Evolutionary conservation across 1,139 yeast genomes (phyloP), one percentile per base, ranked within the genome.

Genomic region (Saccharomyces hybrid): DNA sequence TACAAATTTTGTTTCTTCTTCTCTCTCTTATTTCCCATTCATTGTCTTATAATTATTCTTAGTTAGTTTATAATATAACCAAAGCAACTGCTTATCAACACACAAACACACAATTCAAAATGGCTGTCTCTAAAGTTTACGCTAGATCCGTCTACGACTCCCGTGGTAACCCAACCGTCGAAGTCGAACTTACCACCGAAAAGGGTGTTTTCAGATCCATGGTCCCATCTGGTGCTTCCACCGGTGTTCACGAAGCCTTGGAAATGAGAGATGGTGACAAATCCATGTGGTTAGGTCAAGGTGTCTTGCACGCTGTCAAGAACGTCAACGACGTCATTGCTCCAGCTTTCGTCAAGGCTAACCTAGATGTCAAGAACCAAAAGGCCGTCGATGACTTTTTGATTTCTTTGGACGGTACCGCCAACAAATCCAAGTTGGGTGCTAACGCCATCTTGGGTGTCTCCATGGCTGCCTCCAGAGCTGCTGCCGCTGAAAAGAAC

Each of bases 101-200:
- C 38, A 50, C 49, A 55, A 48, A 38, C 42, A 38, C 42, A 19
- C 8, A 16, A 14, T 16, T 38, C 55, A 60, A 49, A 69, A 79
- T 79, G 82, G 78, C 83, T 64, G 75, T 80, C 66, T 66, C 80
- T 60, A 88, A 89, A 78, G 78, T 88, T 68, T 83, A 79, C 77
- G 88, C 97, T 68, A 88, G 97, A 79, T 84, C 83, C 79, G 95
- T 90, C 76, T 90, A 90, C 84, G 97, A 90, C 79, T 89, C 97
- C 66, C 88, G 97, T 79, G 97, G 96, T 78, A 90, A 89, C 82
- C 97, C 97, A 76, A 89, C 97, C 63, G 96, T 89, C 67, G 97
- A 90, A 81, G 97, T 89, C 65, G 96, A 90, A 70, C 70, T 89
- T 66, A 79, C 84, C 80, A 90, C 97, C 69, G 88, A 78, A 61